Base-by-base conservation (phyloP, 2,329 filamentous ascomycete species). In the Aspergillus persii region DNA sequence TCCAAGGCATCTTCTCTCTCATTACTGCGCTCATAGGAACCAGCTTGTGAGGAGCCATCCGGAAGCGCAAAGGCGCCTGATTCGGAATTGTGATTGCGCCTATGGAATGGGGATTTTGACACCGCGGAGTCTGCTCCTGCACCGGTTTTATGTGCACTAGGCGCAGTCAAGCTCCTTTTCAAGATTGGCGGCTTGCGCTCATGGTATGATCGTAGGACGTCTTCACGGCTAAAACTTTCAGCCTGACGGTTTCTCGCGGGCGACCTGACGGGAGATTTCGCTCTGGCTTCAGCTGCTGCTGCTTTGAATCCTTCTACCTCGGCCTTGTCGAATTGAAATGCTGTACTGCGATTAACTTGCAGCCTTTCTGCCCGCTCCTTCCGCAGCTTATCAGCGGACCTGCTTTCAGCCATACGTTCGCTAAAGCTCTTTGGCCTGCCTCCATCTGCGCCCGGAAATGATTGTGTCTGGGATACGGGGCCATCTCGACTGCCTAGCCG, bases 341-440 rank as follows among this genome's bases (percentile, higher is more conserved):
- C 75, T 2, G 75, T 72, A 58, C 74, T 79, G 63, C 79, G 73
- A 54, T 74, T 77, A 8, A 68, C 71, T 50, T 74, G 72, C 26
- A 74, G 63, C 41, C 68, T 69, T 53, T 77, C 74, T 47, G 71
- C 71, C 50, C 71, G 75, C 52, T 78, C 73, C 59, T 75, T 68
- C 30, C 70, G 72, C 27, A 69, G 69, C 56, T 74, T 76, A 31
- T 79, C 76, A n/a, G 68, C 66, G 23, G 72, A 69, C 50, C 79
- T 85, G 41, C 87, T 88, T 53, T 90, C 86, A 1, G 90, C 88
- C 61, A 99, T 84, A 50, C 93, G 84, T 74, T 98, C 92, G 70
- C 90, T 96, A 75, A 98, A 99, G 56, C 86, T 82, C 67, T 86
- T 88, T 23, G 71, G 68, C 50, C 66, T 75, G 59, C 54, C 66